phyloP scores from a whole-genome alignment of 2,329 filamentous ascomycete genomes.

The Emydomyces testavorans region DNA sequence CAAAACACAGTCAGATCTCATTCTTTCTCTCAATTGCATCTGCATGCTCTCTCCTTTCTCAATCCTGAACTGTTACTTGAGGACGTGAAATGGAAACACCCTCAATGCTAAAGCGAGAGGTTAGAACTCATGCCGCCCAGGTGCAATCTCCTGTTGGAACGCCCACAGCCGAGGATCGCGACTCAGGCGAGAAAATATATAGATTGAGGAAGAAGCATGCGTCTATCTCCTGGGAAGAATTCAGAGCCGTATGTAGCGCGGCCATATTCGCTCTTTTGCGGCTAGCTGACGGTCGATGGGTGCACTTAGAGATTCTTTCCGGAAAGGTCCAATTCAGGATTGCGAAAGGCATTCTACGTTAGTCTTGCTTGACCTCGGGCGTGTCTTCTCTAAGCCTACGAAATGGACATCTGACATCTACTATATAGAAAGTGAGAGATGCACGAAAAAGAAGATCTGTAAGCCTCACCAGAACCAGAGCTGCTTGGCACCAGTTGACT shows the following conservation, averaged over 20 bases:
- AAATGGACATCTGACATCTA: neutral
- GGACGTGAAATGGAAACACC: no score
- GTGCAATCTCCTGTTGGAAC: neutral
- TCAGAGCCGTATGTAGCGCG: neutral
- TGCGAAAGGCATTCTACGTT: neutral
- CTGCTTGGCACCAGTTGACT: neutral
- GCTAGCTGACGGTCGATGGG: neutral
- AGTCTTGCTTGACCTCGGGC: neutral
- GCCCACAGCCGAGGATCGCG: neutral
- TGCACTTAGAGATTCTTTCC: neutral
- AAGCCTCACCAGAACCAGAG: neutral
- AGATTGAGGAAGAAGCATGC: neutral
- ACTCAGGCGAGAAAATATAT: neutral
- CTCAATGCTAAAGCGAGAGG: no score
- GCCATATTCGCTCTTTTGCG: no score
- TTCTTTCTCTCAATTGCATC: no score
- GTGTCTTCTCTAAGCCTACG: no score
- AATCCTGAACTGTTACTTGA: no score
- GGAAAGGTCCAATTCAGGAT: no score
- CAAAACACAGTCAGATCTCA: no score
- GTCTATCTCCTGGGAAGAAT: neutral
- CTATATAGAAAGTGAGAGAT: neutral
- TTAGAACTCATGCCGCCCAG: neutral
- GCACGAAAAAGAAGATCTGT: neutral
- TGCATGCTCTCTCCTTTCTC: no score